Conservation (phyloP, 1,139 yeast genomes). For the Hemisphaericaspora subhashii region DNA sequence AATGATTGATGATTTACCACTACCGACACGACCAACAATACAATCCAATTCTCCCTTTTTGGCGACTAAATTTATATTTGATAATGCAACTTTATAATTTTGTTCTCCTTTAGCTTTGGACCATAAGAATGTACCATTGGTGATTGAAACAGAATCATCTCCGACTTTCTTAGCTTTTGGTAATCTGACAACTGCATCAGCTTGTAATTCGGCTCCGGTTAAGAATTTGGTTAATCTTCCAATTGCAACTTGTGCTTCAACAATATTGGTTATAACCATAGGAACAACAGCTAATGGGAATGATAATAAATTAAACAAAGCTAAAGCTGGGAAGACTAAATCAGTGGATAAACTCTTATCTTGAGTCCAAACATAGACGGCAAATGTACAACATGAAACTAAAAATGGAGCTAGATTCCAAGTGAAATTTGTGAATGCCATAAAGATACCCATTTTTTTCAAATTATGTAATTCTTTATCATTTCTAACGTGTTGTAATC, state of each 20-base stretch:
- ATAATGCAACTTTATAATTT: slow-evolving; percentile 70
- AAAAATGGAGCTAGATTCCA: slow-evolving; percentile 89
- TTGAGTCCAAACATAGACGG: slow-evolving; percentile 67
- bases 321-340: slow-evolving; percentile 90
- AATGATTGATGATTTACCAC: slow-evolving; percentile 86
- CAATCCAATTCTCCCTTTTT: slow-evolving; percentile 82
- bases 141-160: slow-evolving; percentile 67
- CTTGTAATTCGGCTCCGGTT: slow-evolving; percentile 76
- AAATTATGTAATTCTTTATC: slow-evolving; percentile 82
- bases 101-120: slow-evolving; percentile 65
- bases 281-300: slow-evolving; percentile 96
- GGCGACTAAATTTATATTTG: slow-evolving; percentile 66
- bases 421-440: slow-evolving; percentile 72
- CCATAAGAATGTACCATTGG: slow-evolving; percentile 87
- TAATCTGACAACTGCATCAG: slow-evolving; percentile 65
- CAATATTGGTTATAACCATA: slow-evolving; percentile 78
- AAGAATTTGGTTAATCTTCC: slow-evolving; percentile 74
- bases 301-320: slow-evolving; percentile 78
- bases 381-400: slow-evolving; percentile 91
- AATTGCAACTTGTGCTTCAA: slow-evolving; percentile 90
- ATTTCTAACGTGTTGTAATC: slow-evolving; percentile 79
- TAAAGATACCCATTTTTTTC: slow-evolving; percentile 72
- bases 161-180: slow-evolving; percentile 56
- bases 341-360: slow-evolving; percentile 79
- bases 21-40: slow-evolving; percentile 89